phyloP scores from a whole-genome alignment of 345 rosid species.

The Turnera subulata region DNA sequence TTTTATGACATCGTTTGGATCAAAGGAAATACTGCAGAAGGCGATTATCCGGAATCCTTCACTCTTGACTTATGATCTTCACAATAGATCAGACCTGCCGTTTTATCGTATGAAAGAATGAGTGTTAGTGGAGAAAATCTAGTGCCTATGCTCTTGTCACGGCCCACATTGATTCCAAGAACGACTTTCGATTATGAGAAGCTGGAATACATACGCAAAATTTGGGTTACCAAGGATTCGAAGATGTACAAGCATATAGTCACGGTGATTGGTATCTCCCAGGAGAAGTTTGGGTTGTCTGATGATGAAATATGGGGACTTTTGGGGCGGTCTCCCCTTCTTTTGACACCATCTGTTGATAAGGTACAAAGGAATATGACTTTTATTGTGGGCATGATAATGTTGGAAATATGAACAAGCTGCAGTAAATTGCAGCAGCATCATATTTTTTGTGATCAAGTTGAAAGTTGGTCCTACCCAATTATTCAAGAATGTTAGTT shows the following conservation, averaged over 20 bases:
- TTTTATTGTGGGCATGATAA: constrained; percentile 52
- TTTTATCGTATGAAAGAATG: constrained; percentile 48
- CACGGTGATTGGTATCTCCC: constrained; percentile 57
- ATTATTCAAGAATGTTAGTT: too few relatives aligned
- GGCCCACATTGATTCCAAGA: constrained; percentile 75
- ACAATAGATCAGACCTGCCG: constrained; percentile 47
- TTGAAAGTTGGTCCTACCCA: too few relatives aligned
- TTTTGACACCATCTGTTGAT: constrained; percentile 61
- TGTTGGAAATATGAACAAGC: too few relatives aligned
- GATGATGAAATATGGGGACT: constrained; percentile 65
- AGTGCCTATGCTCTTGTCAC: constrained; percentile 51
- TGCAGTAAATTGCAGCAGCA: too few relatives aligned
- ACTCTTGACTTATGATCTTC: constrained; percentile 61
- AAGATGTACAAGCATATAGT: constrained; percentile 76
- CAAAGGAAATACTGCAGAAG: constrained; percentile 51
- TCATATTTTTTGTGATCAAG: too few relatives aligned
- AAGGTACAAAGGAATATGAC: constrained; percentile 92
- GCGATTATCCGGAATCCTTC: constrained; percentile 75
- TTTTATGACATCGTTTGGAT: constrained; percentile 47
- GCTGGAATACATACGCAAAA: constrained; percentile 52
- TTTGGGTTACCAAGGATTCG: constrained; percentile 44
- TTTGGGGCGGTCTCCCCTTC: constrained; percentile 48
- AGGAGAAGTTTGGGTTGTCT: constrained; percentile 66
- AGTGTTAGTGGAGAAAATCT: constrained; percentile 51
- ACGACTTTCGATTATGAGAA: constrained; percentile 56